Percentiles rank a stretch among this genome's conserved stretches.
Evolutionary conservation across 2,329 filamentous ascomycete species (phyloP).

Genomic region (Sarocladium kiliense): DNA sequence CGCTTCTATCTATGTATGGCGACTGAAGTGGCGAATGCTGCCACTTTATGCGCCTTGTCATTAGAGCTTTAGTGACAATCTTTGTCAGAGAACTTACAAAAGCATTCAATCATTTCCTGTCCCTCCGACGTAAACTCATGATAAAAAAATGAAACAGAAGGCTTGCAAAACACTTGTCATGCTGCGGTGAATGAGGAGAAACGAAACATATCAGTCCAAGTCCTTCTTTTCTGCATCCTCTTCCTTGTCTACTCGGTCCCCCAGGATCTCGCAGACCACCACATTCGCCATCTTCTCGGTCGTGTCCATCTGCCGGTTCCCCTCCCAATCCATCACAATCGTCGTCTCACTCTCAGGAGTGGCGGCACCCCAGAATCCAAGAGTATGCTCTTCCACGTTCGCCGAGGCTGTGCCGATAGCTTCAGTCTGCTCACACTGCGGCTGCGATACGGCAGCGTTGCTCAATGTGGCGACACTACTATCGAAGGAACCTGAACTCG

Average conservation of each 20-base stretch:
- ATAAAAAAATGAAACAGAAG: too few species aligned
- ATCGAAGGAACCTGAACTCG: constrained; percentile 1
- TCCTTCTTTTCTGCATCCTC: constrained; percentile 28
- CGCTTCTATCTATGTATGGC: not conserved
- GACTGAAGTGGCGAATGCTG: not conserved
- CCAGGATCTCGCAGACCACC: constrained; percentile 23
- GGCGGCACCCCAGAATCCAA: not conserved
- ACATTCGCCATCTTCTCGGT: constrained; percentile 33
- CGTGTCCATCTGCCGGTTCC: not conserved
- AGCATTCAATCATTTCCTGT: too few species aligned
- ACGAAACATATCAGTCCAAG: not conserved
- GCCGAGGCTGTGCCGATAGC: too few species aligned
- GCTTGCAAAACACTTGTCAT: too few species aligned
- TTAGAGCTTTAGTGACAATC: not conserved
- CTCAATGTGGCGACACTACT: not conserved
- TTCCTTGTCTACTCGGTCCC: constrained; percentile 26
- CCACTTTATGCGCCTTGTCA: not conserved
- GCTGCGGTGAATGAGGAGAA: too few species aligned
- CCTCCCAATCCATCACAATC: not conserved
- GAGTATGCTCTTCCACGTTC: not conserved
- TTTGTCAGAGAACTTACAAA: not conserved
- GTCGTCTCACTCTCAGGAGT: not conserved
- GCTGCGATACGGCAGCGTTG: too few species aligned
- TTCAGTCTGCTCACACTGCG: too few species aligned
- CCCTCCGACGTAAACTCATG: too few species aligned